Base-by-base conservation (phyloP, 2,329 filamentous ascomycete genomes). In the Microsporum audouinii region DNA sequence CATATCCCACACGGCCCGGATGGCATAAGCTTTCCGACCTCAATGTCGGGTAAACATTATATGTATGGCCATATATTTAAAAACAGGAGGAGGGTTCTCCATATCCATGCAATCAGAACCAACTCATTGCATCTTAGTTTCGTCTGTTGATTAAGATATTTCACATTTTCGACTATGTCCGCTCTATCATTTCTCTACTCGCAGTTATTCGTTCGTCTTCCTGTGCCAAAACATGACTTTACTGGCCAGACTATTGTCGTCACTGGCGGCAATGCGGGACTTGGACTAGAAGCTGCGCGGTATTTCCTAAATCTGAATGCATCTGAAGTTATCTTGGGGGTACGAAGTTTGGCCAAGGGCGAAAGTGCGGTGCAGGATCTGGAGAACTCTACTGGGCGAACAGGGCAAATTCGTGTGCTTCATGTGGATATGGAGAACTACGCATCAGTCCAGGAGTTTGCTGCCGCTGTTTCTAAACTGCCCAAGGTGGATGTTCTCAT, bases 211-310 rank as follows among this genome's bases (percentile, higher is more conserved):
- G 45, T 51, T 51, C 45, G 45, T 12, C 45, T 51, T 12, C 45
- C 45, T 12, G 23, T 3, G 10, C 45, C 45, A 1, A 51, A 31
- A 10, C 45, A 51, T 51, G 45, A 51, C 33, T 58, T 49, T 33
- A n/a, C 23, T n/a, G 60, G 56, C 10, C 57, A 61, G 17, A 58
- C 55, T 17, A 34, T 74, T 59, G 72, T 77, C 41, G 66, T 76
- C 14, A 77, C 75, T 0, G 75, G 75, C 36, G 60, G 68, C 27
- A 77, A 77, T 59, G 68, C 68, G 7, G 76, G 75, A 2, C 68
- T 76, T 2, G 76, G 75, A 2, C 66, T 72, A 38, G 75, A 77
- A 67, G 72, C 73, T 43, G 70, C 72, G 6, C 68, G 68, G 1
- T 72, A 77, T 58, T 66, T 76, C 57, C 66, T 67, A 23, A 67